Conservation (phyloP, 1,284 basidiomycete species). For the Quambalaria eucalypti region DNA sequence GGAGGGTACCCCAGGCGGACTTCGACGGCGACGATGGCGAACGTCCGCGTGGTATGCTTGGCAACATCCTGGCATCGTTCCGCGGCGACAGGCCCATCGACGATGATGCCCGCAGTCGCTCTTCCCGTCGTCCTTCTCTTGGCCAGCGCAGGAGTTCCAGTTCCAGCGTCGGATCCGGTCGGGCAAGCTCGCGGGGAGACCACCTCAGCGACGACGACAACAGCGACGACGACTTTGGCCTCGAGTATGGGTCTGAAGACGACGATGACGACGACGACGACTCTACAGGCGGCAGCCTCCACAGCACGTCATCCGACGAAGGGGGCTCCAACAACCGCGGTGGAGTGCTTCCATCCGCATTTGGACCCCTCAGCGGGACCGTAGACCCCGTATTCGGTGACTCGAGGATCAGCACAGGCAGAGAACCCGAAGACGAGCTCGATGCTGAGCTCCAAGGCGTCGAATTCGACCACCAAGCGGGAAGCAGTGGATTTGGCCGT, state of each 20-base stretch:
- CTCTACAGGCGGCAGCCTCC: constrained; percentile 5
- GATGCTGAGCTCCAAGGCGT: constrained; percentile 29
- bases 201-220: constrained; percentile 28
- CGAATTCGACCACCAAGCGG: background rate
- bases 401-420: constrained; percentile 25
- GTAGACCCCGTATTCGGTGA: constrained; percentile 44
- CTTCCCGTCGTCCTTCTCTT: constrained; percentile 24
- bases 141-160: constrained; percentile 15
- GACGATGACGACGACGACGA: constrained; percentile 20
- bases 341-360: constrained; percentile 36
- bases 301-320: constrained; percentile 26
- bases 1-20: constrained; percentile 14
- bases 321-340: constrained; percentile 22
- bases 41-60: constrained; percentile 32
- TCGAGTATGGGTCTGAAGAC: constrained; percentile 8
- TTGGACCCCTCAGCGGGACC: constrained; percentile 32
- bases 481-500: constrained; percentile 14
- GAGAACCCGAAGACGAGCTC: constrained; percentile 30
- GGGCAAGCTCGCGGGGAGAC: constrained; percentile 4
- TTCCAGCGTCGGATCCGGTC: constrained; percentile 16
- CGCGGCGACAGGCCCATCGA: constrained; percentile 22
- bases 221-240: constrained; percentile 22
- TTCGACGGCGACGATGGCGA: constrained; percentile 8
- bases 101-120: constrained; percentile 21
- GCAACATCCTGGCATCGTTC: constrained; percentile 37